These are phyloP conservation scores for Pseudogymnoascus sp. DNA, from an alignment of 2,329 filamentous ascomycete species.

Conservation along the genomic window DNA sequence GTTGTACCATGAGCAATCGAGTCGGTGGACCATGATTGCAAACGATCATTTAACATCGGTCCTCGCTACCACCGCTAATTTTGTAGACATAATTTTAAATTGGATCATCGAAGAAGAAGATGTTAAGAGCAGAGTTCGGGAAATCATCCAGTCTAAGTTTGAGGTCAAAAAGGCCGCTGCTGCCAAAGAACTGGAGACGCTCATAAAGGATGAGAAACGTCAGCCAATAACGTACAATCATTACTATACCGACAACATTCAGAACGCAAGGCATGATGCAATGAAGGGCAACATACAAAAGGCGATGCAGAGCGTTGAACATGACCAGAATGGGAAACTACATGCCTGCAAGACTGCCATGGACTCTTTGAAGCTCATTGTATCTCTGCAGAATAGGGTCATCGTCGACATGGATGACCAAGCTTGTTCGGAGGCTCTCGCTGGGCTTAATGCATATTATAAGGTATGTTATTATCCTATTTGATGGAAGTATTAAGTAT, in stretches of 20 bases:
- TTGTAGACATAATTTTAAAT: conserved; percentile 15
- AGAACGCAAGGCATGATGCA: conserved; percentile 18
- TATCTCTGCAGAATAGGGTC: conserved; percentile 13
- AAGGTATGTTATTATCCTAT: conserved; percentile 15
- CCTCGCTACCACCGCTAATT: conserved; percentile 12
- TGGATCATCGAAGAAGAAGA: conserved; percentile 13
- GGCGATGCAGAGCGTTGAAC: conserved; percentile 10
- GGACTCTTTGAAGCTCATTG: conserved; percentile 11
- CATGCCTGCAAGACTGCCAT: conserved; percentile 5
- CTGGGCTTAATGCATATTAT: conserved; percentile 22
- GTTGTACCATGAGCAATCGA: conserved; percentile 29
- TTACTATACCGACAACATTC: conserved; percentile 26
- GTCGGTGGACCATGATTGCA: conserved; percentile 25
- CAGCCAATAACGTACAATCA: conserved; percentile 28
- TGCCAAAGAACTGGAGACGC: conserved; percentile 19
- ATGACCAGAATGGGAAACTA: conserved; percentile 15
- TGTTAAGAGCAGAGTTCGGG: neutral
- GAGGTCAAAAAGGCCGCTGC: conserved; percentile 13
- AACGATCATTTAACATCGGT: conserved; percentile 12
- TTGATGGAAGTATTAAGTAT: neutral
- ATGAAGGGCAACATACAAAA: conserved; percentile 10
- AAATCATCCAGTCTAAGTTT: conserved; percentile 13
- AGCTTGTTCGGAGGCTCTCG: conserved; percentile 22
- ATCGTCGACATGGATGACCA: conserved; percentile 23
- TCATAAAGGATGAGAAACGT: conserved; percentile 20